Evolutionary conservation across 306 rosid genomes (phyloP).

Genomic region (Hippophae tibetana): DNA sequence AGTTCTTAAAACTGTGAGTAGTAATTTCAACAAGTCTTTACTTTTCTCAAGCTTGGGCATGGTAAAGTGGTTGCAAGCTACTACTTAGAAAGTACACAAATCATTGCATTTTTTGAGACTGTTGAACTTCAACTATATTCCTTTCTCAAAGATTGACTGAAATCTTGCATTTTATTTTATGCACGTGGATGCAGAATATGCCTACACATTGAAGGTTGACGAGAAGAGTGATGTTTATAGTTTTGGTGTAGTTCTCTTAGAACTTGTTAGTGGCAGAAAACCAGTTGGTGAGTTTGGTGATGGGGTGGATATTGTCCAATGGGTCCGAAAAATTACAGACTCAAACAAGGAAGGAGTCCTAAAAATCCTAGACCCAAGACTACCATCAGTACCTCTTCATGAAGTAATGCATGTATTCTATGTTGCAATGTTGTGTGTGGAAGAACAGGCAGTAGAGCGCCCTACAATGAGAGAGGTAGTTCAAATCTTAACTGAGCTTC

Average conservation of each 20-base stretch:
- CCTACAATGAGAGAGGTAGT: constrained; percentile 96
- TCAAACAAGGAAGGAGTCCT: constrained; percentile 51
- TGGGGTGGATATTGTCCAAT: constrained; percentile 86
- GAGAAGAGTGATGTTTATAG: constrained; percentile 89
- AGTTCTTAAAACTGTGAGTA: constrained; percentile 6
- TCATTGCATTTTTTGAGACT: not conserved
- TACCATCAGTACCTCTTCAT: constrained; percentile 39
- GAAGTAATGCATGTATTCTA: constrained; percentile 76
- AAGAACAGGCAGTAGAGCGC: constrained; percentile 77
- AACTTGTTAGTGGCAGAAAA: constrained; percentile 59
- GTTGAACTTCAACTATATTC: not conserved
- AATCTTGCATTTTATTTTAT: constrained; percentile 12
- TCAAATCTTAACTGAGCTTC: constrained; percentile 88
- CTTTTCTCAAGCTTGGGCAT: constrained; percentile 14
- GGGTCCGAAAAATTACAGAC: constrained; percentile 59
- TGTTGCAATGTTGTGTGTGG: constrained; percentile 74
- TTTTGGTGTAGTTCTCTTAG: constrained; percentile 73
- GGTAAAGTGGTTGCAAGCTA: not conserved
- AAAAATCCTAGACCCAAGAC: constrained; percentile 51
- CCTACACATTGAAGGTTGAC: constrained; percentile 77
- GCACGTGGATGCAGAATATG: constrained; percentile 52
- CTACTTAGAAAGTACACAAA: constrained; percentile 14
- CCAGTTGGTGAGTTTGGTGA: constrained; percentile 83
- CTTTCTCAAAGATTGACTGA: not conserved
- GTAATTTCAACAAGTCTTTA: not conserved